Base-by-base conservation (phyloP, 163 green algal species). In the Scenedesmus sp. region DNA sequence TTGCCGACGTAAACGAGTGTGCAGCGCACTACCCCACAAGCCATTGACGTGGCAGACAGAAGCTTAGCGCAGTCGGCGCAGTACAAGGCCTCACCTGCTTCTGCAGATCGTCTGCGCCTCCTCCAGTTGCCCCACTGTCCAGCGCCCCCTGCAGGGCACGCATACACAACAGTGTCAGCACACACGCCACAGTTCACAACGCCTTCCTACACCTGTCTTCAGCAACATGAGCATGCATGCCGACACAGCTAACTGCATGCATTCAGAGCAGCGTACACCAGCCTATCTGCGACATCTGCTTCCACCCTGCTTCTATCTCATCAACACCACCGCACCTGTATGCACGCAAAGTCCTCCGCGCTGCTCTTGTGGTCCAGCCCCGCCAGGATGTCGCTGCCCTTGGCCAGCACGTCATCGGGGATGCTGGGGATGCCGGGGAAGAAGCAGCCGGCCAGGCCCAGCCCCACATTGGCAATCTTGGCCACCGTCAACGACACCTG, bases 341-440 rank as follows among this genome's bases (percentile, higher is more conserved):
- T 74, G 77, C 87, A 91, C 3, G 87, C 46, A 66, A 91, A 91
- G 73, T 91, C 87, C 1, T 91, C 73, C 7, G 73, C 55, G 59
- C 87, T 86, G 73, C 87, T 83, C 54, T 82, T 86, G 55, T 62
- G 60, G 54, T 64, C 74, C 46, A 82, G 87, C 76, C 81, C 46
- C 7, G 73, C 8, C 16, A 66, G 46, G 6, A 91, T 86, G 73
- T 85, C 73, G 20, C 60, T 62, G 13, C 73, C 87, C n/a, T 77
- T 46, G 23, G 81, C 56, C 74, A 91, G 26, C 18, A 91, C 13
- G 54, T 86, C 87, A 67, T 76, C 55, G 54, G 87, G 87, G 20
- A 91, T 59, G 16, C 57, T 83, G 54, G 87, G 87, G 54, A 91
- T 82, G 66, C 73, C 74, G 54, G 87, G 87, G 87, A 91, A 91